phyloP scores from a whole-genome alignment of 257 asterid species.

The Striga asiatica region DNA sequence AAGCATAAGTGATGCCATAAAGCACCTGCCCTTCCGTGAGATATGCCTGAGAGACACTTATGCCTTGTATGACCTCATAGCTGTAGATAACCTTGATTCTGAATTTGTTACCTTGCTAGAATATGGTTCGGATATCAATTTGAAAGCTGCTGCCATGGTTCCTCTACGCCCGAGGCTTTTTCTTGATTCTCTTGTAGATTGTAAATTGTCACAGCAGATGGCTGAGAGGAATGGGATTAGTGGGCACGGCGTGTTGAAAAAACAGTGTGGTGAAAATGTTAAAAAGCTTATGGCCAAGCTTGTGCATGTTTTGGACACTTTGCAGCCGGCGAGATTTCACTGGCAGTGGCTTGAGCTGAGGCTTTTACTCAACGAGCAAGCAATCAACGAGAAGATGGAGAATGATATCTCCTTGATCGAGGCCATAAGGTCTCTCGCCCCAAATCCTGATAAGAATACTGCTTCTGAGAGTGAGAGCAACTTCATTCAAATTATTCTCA shows the following conservation, averaged over 20 bases:
- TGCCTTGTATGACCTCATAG: slow-evolving; percentile 49
- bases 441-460: slow-evolving; percentile 40
- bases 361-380: slow-evolving; percentile 70
- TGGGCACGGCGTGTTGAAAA: slow-evolving; percentile 41
- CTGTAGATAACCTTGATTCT: slow-evolving; percentile 50
- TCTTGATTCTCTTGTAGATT: slow-evolving; percentile 60
- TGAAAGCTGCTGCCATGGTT: slow-evolving; percentile 48
- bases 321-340: slow-evolving; percentile 81
- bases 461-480: slow-evolving; percentile 66
- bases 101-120: slow-evolving; percentile 60
- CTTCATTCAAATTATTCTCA: slow-evolving; percentile 58
- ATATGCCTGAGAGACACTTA: slow-evolving; percentile 65
- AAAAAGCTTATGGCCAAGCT: slow-evolving; percentile 48
- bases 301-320: slow-evolving; percentile 51
- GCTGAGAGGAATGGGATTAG: slow-evolving; percentile 30
- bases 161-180: slow-evolving; percentile 79
- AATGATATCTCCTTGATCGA: slow-evolving; percentile 45
- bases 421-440: slow-evolving; percentile 55
- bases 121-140: slow-evolving; percentile 33
- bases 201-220: slow-evolving; percentile 40
- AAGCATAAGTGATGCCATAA: slow-evolving; percentile 47
- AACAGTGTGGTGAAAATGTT: slow-evolving; percentile 35
- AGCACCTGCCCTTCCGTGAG: slow-evolving; percentile 73
- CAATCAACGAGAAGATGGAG: slow-evolving; percentile 56
- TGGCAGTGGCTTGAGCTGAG: slow-evolving; percentile 92